Conservation (phyloP, 2,329 filamentous ascomycete species). For the Claviceps arundinis region DNA sequence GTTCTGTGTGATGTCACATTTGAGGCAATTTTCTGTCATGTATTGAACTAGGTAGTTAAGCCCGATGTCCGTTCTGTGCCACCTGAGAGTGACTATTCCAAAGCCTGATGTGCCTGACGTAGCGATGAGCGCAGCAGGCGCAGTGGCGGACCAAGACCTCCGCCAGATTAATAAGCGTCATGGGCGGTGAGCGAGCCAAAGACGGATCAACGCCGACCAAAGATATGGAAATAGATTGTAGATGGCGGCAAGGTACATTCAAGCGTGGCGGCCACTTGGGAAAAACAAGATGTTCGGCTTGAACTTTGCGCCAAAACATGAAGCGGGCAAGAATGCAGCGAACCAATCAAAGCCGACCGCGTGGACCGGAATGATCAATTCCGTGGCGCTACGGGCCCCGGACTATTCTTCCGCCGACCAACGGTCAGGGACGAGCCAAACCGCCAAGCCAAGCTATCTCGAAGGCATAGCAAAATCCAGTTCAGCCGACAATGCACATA, state of each 20-base stretch:
- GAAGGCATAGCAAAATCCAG: no score
- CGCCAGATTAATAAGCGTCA: neutral
- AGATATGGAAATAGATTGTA: neutral
- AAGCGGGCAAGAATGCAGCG: neutral
- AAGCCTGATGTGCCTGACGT: slow-evolving; percentile 1
- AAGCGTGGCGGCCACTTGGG: neutral
- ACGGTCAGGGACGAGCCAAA: neutral
- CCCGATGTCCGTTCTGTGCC: neutral
- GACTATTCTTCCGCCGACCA: neutral
- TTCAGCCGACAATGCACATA: neutral
- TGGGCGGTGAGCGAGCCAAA: neutral
- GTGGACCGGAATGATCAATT: neutral
- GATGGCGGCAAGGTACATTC: neutral
- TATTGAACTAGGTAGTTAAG: neutral
- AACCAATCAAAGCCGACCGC: neutral
- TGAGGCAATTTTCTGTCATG: neutral
- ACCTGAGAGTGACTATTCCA: neutral
- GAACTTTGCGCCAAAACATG: neutral
- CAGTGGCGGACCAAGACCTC: slow-evolving; percentile 2
- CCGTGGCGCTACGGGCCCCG: neutral
- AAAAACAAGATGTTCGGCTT: no score
- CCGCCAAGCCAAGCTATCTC: no score
- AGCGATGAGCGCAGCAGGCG: neutral
- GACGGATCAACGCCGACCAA: neutral
- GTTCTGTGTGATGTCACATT: neutral